Base-by-base conservation (phyloP, 2,329 filamentous ascomycete species). In the Gnomoniopsis smithogilvyi region DNA sequence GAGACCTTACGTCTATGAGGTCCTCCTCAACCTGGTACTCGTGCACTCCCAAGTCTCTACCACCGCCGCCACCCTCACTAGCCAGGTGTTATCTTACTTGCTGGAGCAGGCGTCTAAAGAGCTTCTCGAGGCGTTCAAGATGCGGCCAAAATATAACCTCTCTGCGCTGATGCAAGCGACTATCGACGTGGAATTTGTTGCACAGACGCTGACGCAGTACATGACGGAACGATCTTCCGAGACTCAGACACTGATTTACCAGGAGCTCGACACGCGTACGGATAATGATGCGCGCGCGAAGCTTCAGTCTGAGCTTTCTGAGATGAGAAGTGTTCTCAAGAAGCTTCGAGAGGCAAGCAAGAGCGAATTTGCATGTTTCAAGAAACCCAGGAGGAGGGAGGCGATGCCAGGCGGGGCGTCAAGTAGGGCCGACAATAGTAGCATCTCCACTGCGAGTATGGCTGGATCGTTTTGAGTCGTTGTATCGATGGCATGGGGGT, bases 111-210 rank as follows among this genome's bases (percentile, higher is more conserved):
- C 90, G 12, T 94, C 89, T 12, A 77, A 83, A 6, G 87, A 92
- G 62, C 86, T 98, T n/a, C 86, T 97, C 17, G 83, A 88, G 30
- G 88, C 91, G 0, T 96, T 98, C 79, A 78, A 76, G 79, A 83
- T 72, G 38, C 86, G 88, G 7, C 73, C 80, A 4, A 79, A 79
- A 21, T 98, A 95, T 74, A 83, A 86, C 1, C 85, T 99, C 0
- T 80, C 89, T 6, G 88, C 90, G 7, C 83, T 99, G 53, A 96
- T 98, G 88, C 96, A 99, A 75, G 96, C 96, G 1, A 99, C 95
- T 0, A 84, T 99, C 1, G 95, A 99, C 69, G 93, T 97, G 1
- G 95, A 99, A 74, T 98, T 99, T 70, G 88, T 98, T 59, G 91
- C 93, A 1, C 95, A 99, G 77, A 97, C 94, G 6, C 82, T 99